Conservation (phyloP, 805 yeast species). For the Suhomyces sp. region DNA sequence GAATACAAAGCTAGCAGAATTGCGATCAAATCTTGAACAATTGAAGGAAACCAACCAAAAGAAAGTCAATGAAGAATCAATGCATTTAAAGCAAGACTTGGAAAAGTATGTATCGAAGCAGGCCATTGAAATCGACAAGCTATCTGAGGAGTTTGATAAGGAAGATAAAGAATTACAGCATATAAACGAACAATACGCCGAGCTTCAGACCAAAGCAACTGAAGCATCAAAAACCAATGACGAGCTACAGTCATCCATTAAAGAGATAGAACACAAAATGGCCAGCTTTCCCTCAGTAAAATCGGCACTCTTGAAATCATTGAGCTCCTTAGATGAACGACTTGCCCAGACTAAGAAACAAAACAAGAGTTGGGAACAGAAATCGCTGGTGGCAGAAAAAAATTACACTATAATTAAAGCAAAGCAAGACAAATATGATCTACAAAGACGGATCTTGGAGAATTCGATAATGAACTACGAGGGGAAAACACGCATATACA, state of each 20-base stretch:
- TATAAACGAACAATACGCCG: constrained; percentile 6
- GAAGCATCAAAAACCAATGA: constrained; percentile 5
- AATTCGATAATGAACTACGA: constrained; percentile 43
- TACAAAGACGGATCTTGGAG: constrained; percentile 44
- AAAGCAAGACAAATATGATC: constrained; percentile 33
- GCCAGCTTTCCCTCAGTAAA: constrained; percentile 16
- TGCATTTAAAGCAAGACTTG: constrained; percentile 14
- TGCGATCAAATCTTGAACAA: constrained; percentile 3
- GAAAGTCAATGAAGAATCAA: constrained; percentile 14
- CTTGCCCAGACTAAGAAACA: constrained; percentile 14
- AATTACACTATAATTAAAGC: constrained; percentile 5
- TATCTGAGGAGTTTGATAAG: constrained; percentile 21
- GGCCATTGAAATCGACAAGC: constrained; percentile 20
- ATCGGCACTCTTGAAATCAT: constrained; percentile 16
- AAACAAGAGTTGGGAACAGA: constrained; percentile 17
- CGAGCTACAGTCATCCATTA: constrained; percentile 5
- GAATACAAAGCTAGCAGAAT: constrained; percentile 7
- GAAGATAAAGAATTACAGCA: constrained; percentile 21
- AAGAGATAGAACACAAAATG: constrained; percentile 15
- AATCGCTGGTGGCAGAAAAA: not conserved
- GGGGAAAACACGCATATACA: constrained; percentile 24
- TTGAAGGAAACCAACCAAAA: constrained; percentile 11
- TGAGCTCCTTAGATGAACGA: constrained; percentile 17
- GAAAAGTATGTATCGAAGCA: constrained; percentile 15
- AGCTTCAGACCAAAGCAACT: constrained; percentile 3